These are phyloP conservation scores for Raddia distichophylla DNA, from an alignment of 176 grass and related monocot species.

Conservation along the genomic window DNA sequence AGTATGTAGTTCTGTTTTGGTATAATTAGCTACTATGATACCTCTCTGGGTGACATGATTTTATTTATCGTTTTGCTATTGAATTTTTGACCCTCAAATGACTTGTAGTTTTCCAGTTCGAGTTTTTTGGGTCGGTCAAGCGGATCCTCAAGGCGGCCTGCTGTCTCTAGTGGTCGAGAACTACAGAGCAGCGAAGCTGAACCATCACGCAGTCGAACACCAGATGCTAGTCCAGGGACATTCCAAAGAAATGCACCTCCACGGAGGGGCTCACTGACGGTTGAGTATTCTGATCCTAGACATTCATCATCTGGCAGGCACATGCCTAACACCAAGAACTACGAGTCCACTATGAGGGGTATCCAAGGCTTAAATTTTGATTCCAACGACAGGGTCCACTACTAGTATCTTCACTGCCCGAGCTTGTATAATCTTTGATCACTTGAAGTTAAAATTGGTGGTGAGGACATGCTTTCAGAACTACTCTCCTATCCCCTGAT, in stretches of 20 bases:
- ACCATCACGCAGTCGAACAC: conserved; percentile 35
- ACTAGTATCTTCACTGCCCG: conserved; percentile 36
- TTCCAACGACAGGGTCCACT: conserved; percentile 44
- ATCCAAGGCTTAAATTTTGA: conserved; percentile 77
- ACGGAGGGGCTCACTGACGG: conserved; percentile 43
- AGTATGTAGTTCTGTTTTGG: conserved; percentile 39
- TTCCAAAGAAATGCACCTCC: conserved; percentile 51
- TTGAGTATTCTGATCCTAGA: conserved; percentile 49
- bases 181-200: conserved; percentile 33
- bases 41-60: conserved; percentile 15
- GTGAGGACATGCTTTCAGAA: not conserved
- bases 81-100: conserved; percentile 61
- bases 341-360: conserved; percentile 72
- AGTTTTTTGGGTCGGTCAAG: conserved; percentile 68
- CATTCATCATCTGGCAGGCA: conserved; percentile 58
- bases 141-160: conserved; percentile 78
- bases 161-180: conserved; percentile 63
- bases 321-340: conserved; percentile 58
- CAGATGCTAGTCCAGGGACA: conserved; percentile 56
- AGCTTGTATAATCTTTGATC: conserved; percentile 22
- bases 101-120: conserved; percentile 81
- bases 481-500: not conserved
- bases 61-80: conserved; percentile 37
- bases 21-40: conserved; percentile 22
- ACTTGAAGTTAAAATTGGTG: conserved; percentile 11